Percentiles rank a stretch among this genome's conserved stretches.
phyloP scores from a whole-genome alignment of 2,329 filamentous ascomycete species.

The Phyllosticta paracitricarpa region DNA sequence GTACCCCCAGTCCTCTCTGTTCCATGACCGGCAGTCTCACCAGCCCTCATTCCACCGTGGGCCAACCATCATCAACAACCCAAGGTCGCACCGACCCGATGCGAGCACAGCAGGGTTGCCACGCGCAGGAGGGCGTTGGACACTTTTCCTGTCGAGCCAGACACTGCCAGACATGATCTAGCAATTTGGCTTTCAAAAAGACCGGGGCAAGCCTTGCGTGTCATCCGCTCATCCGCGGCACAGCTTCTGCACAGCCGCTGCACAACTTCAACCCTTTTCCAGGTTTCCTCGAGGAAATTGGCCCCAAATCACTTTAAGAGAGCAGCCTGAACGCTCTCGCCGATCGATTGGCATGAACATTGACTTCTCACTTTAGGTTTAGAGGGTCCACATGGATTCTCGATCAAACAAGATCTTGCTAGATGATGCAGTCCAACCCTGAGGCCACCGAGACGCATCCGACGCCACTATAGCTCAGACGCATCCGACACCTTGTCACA shows the following conservation, averaged over 20 bases:
- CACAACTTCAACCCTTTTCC: neutral
- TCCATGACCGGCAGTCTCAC: neutral
- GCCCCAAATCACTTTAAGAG: neutral
- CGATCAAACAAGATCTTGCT: neutral
- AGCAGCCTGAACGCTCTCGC: neutral
- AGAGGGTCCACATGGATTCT: neutral
- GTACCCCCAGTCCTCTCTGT: neutral
- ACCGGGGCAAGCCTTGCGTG: neutral
- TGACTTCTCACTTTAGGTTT: neutral
- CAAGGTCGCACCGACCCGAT: conserved; percentile 5
- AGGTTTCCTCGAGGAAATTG: neutral
- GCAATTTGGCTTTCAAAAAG: neutral
- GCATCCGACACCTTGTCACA: neutral
- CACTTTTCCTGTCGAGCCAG: neutral
- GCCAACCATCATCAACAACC: neutral
- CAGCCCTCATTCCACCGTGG: neutral
- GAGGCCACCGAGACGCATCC: neutral
- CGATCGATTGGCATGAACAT: neutral
- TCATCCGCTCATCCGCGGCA: neutral
- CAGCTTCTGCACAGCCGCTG: neutral
- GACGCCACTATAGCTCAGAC: neutral
- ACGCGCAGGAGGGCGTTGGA: neutral
- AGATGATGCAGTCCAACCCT: neutral
- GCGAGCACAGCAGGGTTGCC: conserved; percentile 6
- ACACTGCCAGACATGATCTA: neutral